These are phyloP conservation scores for Gynochthodes officinalis DNA, from an alignment of 257 asterid species.

Conservation along the genomic window DNA sequence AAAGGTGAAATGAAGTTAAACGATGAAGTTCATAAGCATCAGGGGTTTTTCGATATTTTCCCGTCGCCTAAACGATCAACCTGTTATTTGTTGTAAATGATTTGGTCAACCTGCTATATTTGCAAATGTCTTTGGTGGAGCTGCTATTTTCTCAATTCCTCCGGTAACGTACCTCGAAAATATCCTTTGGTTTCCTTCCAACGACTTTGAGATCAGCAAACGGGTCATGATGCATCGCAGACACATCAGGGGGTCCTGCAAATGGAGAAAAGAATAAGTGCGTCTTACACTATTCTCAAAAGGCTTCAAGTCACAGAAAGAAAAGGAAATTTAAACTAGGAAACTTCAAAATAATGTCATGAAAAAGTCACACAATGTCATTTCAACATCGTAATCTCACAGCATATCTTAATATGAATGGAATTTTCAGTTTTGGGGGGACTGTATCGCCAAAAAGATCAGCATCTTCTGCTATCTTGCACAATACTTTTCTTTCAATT, in stretches of 20 bases:
- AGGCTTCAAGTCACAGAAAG: neutral
- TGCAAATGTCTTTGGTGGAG: too few species aligned
- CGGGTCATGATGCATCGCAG: constrained; percentile 81
- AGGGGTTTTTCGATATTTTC: too few species aligned
- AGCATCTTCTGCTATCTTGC: constrained; percentile 79
- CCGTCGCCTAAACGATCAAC: too few species aligned
- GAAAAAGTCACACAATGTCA: neutral
- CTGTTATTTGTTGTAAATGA: too few species aligned
- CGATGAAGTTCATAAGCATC: too few species aligned
- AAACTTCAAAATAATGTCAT: neutral
- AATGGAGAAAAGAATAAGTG: constrained; percentile 3
- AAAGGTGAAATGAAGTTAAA: too few species aligned
- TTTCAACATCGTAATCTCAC: neutral
- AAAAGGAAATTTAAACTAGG: neutral
- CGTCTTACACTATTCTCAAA: neutral
- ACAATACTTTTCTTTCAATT: constrained; percentile 79
- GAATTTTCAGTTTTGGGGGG: constrained; percentile 65
- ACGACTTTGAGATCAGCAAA: constrained; percentile 83
- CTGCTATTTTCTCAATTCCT: too few species aligned
- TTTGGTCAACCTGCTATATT: too few species aligned
- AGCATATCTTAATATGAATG: constrained; percentile 67
- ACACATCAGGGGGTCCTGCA: constrained; percentile 79
- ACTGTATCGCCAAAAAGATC: constrained; percentile 63
- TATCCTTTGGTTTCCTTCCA: constrained; percentile 60
- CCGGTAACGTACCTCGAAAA: constrained; percentile 62